Evolutionary conservation across 768 basidiomycete genomes (phyloP).

Genomic region (Auriscalpium vulgare): DNA sequence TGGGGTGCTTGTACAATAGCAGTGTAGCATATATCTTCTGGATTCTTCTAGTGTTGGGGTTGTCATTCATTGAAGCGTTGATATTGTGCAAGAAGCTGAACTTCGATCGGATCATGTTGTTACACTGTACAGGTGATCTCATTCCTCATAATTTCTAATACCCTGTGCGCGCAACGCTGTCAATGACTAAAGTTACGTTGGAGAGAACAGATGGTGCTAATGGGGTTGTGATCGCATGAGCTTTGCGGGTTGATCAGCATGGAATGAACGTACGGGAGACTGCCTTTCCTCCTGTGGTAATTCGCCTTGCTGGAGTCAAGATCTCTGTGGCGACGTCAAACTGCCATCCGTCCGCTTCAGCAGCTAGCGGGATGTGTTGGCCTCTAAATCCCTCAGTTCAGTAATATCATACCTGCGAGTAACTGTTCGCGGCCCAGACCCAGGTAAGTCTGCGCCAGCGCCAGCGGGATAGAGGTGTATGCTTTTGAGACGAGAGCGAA

Average conservation of each 20-base stretch:
- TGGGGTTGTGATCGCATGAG: not conserved
- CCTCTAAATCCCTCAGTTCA: not conserved
- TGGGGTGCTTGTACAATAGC: not conserved
- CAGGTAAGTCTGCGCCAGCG: slow-evolving; percentile 50
- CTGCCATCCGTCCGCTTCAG: slow-evolving; percentile 39
- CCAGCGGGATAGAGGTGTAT: slow-evolving; percentile 52
- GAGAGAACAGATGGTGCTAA: slow-evolving; percentile 37
- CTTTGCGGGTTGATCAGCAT: not conserved
- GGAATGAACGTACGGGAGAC: too few species aligned
- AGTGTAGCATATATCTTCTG: not conserved
- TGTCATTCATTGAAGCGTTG: too few species aligned
- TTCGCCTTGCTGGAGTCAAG: slow-evolving; percentile 30
- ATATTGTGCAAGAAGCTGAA: too few species aligned
- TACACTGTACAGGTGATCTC: too few species aligned
- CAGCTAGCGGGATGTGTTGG: slow-evolving; percentile 24
- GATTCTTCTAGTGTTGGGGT: too few species aligned
- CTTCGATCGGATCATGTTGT: too few species aligned
- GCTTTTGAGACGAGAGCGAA: slow-evolving; percentile 50
- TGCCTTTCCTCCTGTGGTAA: not conserved
- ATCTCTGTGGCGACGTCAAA: slow-evolving; percentile 40
- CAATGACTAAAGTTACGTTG: slow-evolving; percentile 43
- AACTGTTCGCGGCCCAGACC: slow-evolving; percentile 33
- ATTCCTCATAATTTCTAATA: too few species aligned
- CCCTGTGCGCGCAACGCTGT: slow-evolving; percentile 36
- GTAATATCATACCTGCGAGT: slow-evolving; percentile 22